Evolutionary conservation across 2,329 filamentous ascomycete genomes (phyloP), one percentile per base, ranked within the genome.

Genomic region (Sporothrix pseudoabietina): DNA sequence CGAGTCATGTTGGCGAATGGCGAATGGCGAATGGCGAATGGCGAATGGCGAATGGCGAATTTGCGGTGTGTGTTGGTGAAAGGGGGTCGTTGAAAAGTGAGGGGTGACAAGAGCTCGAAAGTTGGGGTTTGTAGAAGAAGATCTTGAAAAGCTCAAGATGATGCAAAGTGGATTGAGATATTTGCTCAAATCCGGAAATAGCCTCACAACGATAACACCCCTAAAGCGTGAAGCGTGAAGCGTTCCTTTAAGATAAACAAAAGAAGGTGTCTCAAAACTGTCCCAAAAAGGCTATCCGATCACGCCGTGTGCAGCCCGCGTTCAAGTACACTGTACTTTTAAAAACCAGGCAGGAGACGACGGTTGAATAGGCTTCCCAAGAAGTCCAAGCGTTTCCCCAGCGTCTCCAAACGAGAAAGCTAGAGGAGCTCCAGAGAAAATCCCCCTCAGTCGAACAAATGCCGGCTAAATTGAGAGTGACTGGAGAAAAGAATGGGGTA

Each of bases 1-100:
- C 79, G 80, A 26, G 76, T 72, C 81, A 83, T 83, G 32, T 75
- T 80, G 74, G 71, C 66, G 74, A 26, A 26, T 26, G 26, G 26
- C 26, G 26, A 26, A n/a, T 49, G 74, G 71, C 66, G 74, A 26
- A 26, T 80, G 74, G 71, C 66, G 74, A 26, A 26, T 80, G 74
- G 71, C 66, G 74, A 26, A 26, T 80, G 74, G 71, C 66, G 74
- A 26, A 26, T 26, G 26, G 26, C 26, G 26, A 26, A n/a, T 49
- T 19, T 19, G 57, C 32, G 30, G 2, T 10, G n/a, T 32, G 63
- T 47, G 54, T 10, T 68, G 19, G 14, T n/a, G 52, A 19, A 32
- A 44, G 4, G 30, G 8, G 35, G 12, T 7, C 22, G 30, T 30
- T 30, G 52, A 22, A 10, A 35, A 49, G 22, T 30, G 61, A 55